These are phyloP conservation scores for Suillus alpinus DNA, from an alignment of 768 basidiomycete genomes.

Conservation along the genomic window DNA sequence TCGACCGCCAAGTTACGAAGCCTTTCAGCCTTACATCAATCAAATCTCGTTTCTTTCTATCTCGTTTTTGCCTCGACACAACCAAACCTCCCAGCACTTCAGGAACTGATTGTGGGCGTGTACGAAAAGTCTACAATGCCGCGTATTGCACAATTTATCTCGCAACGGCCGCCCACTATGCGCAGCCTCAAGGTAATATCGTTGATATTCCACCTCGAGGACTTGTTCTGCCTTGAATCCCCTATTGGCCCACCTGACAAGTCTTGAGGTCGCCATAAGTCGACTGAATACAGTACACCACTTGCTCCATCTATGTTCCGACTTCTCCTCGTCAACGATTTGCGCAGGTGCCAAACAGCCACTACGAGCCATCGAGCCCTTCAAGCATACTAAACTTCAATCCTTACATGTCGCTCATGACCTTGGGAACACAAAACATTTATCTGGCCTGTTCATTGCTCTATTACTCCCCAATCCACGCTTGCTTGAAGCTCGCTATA, in stretches of 20 bases:
- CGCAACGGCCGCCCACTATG: neutral
- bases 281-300: neutral
- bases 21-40: conserved; percentile 16
- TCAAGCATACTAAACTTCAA: conserved; percentile 14
- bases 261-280: conserved; percentile 5
- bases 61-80: conserved; percentile 18
- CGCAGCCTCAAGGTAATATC: no score
- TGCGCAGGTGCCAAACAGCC: neutral
- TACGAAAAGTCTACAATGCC: neutral
- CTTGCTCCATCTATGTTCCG: neutral
- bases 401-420: conserved; percentile 7
- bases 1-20: neutral
- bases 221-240: conserved; percentile 12
- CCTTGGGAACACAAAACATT: neutral
- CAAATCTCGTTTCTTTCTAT: conserved; percentile 6
- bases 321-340: conserved; percentile 4
- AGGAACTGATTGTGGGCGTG: no score
- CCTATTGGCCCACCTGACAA: conserved; percentile 18
- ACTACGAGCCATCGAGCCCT: no score
- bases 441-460: conserved; percentile 4
- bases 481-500: neutral
- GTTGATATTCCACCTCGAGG: neutral
- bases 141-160: neutral
- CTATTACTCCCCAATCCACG: conserved; percentile 12
- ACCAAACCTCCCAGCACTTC: conserved; percentile 16